These are phyloP conservation scores for Rhizoclosmatium globosum DNA, from an alignment of 192 early-diverging fungal species.

Conservation along the genomic window DNA sequence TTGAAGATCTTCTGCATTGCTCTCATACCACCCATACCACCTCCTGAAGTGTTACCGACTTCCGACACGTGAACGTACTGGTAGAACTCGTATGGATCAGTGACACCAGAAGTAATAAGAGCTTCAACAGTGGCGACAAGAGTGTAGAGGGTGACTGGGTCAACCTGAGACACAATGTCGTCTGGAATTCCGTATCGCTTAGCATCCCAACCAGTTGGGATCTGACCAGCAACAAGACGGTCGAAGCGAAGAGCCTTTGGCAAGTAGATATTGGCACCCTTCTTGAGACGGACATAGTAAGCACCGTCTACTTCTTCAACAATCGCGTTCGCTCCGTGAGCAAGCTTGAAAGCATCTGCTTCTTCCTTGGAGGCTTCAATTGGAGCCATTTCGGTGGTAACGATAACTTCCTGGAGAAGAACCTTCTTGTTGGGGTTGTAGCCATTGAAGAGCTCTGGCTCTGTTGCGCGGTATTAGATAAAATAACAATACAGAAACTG, in stretches of 20 bases:
- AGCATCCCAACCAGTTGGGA: conserved; percentile 95
- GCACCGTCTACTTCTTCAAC: conserved; percentile 74
- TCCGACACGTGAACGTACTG: conserved; percentile 95
- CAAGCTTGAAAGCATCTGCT: conserved; percentile 80
- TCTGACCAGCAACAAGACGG: conserved; percentile 88
- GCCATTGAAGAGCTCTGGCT: conserved; percentile 84
- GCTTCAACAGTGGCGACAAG: conserved; percentile 93
- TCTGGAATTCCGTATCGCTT: conserved; percentile 90
- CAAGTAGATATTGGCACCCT: conserved; percentile 87
- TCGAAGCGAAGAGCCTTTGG: conserved; percentile 95
- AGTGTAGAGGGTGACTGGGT: conserved; percentile 88
- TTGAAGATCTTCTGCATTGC: conserved; percentile 81
- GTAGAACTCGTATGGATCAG: conserved; percentile 97
- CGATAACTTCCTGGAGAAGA: conserved; percentile 88
- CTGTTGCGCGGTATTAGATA: conserved; percentile 40
- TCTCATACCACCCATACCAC: conserved; percentile 88
- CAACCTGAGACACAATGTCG: conserved; percentile 91
- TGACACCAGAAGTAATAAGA: conserved; percentile 87
- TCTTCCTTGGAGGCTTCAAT: conserved; percentile 90
- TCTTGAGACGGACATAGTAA: conserved; percentile 82
- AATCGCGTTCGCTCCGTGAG: conserved; percentile 83
- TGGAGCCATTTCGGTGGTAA: conserved; percentile 86
- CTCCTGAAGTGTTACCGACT: conserved; percentile 89
- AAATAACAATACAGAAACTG: conserved; percentile 13
- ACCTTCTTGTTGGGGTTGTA: conserved; percentile 87